A percentile compares a stretch with the other conserved stretches of the same genome.
Evolutionary conservation across 164 flowering plant genomes (phyloP).

Genomic region (Tetrastigma voinierianum): DNA sequence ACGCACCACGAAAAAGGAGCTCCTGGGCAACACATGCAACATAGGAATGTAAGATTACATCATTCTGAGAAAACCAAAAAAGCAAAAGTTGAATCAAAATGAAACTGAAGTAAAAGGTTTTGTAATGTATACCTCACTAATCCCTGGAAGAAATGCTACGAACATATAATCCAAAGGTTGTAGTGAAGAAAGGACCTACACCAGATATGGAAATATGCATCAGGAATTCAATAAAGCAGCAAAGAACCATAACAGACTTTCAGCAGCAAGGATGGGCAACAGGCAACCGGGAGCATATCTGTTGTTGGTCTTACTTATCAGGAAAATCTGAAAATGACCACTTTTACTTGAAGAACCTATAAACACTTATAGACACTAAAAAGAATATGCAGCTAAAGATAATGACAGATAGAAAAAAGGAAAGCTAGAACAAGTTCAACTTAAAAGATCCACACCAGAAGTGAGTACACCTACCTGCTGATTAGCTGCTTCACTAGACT

Average conservation of each 20-base stretch:
- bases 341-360: too few relatives aligned
- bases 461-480: conserved; percentile 48
- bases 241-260: background rate
- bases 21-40: conserved; percentile 41
- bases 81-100: background rate
- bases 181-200: conserved; percentile 83
- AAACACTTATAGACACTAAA: too few relatives aligned
- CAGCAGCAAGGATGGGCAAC: too few relatives aligned
- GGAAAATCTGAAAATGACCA: too few relatives aligned
- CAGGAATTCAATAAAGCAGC: background rate
- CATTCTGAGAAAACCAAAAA: background rate
- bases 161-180: conserved; percentile 70
- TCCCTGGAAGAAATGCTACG: conserved; percentile 80
- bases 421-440: background rate
- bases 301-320: too few relatives aligned
- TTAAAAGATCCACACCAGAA: background rate
- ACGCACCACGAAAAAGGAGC: conserved; percentile 86
- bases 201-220: background rate
- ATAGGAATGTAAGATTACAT: background rate
- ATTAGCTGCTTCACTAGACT: conserved; percentile 88
- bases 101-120: background rate
- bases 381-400: too few relatives aligned
- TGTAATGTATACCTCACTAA: conserved; percentile 64
- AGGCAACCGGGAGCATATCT: too few relatives aligned
- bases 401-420: too few relatives aligned